These are phyloP conservation scores for Psilocybe azurescens DNA, from an alignment of 768 basidiomycete genomes.

Conservation along the genomic window DNA sequence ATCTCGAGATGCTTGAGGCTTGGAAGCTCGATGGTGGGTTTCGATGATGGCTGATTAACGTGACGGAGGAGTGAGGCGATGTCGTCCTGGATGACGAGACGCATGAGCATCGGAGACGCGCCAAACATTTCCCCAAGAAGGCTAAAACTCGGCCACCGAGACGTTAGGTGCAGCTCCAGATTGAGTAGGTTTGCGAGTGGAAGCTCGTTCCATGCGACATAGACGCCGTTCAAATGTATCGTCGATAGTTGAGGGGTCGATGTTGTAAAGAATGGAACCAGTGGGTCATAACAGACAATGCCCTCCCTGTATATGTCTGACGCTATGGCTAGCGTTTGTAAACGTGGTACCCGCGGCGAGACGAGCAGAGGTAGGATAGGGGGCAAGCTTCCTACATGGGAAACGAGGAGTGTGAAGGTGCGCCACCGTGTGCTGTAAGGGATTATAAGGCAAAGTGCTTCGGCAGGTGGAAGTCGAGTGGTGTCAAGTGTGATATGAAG, in stretches of 20 bases:
- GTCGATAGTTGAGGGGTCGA: slow-evolving; percentile 24
- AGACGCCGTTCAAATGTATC: slow-evolving; percentile 27
- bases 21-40: slow-evolving; percentile 20
- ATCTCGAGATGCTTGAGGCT: slow-evolving; percentile 25
- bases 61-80: slow-evolving; percentile 26
- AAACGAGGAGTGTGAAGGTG: slow-evolving; percentile 31
- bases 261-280: slow-evolving; percentile 29
- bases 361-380: slow-evolving; percentile 25
- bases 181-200: slow-evolving; percentile 24
- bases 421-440: slow-evolving; percentile 27
- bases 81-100: slow-evolving; percentile 31
- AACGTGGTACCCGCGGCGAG: slow-evolving; percentile 17
- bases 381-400: slow-evolving; percentile 31
- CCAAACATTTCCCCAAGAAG: slow-evolving; percentile 25
- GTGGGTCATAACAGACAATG: slow-evolving; percentile 26
- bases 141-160: slow-evolving; percentile 29
- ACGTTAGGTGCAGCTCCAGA: slow-evolving; percentile 30
- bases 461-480: slow-evolving; percentile 26
- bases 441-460: slow-evolving; percentile 13
- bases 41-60: slow-evolving; percentile 22
- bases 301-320: slow-evolving; percentile 36
- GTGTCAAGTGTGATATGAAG: slow-evolving; percentile 32
- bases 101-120: slow-evolving; percentile 28
- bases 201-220: slow-evolving; percentile 30
- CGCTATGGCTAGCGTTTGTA: slow-evolving; percentile 24